A percentile compares a stretch with the other conserved stretches of the same genome.
These are phyloP conservation scores for Tetrahymena borealis DNA, from an alignment of 73 alveolate genomes.

Conservation along the genomic window DNA sequence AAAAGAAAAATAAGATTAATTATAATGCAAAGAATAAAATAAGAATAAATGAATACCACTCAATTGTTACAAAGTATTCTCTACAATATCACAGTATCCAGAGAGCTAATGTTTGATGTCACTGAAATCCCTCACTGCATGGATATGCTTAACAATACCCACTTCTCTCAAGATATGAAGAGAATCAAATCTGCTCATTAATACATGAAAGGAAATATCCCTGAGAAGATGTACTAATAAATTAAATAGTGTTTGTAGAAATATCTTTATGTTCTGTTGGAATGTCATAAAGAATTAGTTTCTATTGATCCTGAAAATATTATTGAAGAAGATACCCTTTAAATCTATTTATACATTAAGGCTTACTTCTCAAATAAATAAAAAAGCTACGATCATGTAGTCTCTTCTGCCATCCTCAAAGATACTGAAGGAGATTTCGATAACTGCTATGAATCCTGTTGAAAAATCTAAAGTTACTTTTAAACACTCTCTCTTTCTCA, in stretches of 20 bases:
- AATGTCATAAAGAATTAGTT: not conserved
- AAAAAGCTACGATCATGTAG: not conserved
- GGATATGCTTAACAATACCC: not conserved
- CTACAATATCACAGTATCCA: not conserved
- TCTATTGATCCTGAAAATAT: not conserved
- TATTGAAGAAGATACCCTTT: not conserved
- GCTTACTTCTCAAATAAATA: not conserved
- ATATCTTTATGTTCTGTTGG: not conserved
- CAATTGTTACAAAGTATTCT: not conserved
- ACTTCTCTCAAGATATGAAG: not conserved
- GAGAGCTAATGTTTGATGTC: not conserved
- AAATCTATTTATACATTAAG: not conserved
- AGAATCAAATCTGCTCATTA: not conserved
- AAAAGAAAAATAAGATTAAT: not conserved
- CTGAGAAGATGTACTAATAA: not conserved
- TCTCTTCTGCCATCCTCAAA: not conserved
- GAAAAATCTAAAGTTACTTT: too few relatives aligned
- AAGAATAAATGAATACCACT: not conserved
- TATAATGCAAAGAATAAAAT: too few relatives aligned
- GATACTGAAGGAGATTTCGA: not conserved
- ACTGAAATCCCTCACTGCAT: not conserved
- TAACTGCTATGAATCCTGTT: too few relatives aligned
- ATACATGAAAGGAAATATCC: not conserved
- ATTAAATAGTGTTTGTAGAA: not conserved
- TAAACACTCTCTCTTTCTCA: too few relatives aligned